Evolutionary conservation across 1,139 yeast species (phyloP), one percentile per base, ranked within the genome.

Genomic region (Wickerhamomyces sp.): DNA sequence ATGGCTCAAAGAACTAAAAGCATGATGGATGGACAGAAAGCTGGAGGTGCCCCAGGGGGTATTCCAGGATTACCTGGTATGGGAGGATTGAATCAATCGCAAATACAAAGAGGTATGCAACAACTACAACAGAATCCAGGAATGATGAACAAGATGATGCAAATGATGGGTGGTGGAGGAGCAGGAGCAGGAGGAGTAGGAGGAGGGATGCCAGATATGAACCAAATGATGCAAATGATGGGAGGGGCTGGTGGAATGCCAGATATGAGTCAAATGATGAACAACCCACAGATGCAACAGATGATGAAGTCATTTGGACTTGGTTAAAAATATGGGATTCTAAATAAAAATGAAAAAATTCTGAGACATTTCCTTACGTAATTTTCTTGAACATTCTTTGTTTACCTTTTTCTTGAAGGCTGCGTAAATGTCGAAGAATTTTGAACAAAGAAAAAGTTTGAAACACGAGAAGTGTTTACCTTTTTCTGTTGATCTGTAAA

Each of bases 1-100:
- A 89, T 93, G 94, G 98, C 97, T 4, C 78, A 77, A 63, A 79
- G 81, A 54, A 80, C 87, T 8, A 79, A 80, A 65, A 68, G 64
- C 46, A 72, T 74, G 77, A 65, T 68, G 65, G 76, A 79, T 55
- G 76, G 82, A 52, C 72, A 75, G 57, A 53, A 54, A 41, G 57
- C 65, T 23, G 71, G 66, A 37, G 71, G 64, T 64, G 69, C 68
- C 23, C 23, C 23, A 30, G 76, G 76, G 14, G 70, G 68, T 61
- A 68, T 72, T 59, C 62, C 66, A 10, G 70, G 67, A 14, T 47
- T 48, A 27, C 48, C 55, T 40, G 42, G 49, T 6, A 35, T 35
- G 37, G 37, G 37, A 35, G 40, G 40, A 9, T 10, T 37, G 14
- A 30, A 18, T 27, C 54, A 67, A 10, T 60, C 65, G 45, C 63